Percentiles rank a stretch among this genome's conserved stretches.
Conservation (phyloP, 2,329 filamentous ascomycete species). For the Fusarium chlamydosporum region DNA sequence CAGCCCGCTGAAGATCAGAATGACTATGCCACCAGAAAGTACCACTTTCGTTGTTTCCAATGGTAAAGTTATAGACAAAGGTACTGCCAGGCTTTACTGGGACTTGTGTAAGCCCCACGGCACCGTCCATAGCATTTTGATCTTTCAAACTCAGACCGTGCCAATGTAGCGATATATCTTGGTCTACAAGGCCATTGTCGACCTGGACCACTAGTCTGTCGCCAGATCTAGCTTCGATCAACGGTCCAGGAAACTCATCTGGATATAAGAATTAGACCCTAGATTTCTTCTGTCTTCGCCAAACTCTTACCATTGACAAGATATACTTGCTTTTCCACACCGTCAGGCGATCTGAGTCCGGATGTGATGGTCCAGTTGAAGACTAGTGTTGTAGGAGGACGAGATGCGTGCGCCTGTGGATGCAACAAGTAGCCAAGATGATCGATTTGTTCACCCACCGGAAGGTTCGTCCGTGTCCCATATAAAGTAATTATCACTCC, state of each 20-base stretch:
- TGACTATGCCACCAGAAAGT: conserved; percentile 31
- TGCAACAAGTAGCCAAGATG: conserved; percentile 1
- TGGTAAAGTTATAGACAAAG: conserved; percentile 1
- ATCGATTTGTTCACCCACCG: rapidly evolving
- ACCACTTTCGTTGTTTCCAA: not conserved
- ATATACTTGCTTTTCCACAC: conserved; percentile 6
- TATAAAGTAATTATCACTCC: not conserved
- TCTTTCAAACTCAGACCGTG: not conserved
- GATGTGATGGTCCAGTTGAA: conserved; percentile 8
- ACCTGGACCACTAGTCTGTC: conserved; percentile 4
- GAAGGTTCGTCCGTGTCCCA: rapidly evolving
- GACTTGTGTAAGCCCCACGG: conserved; percentile 13
- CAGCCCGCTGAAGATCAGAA: conserved; percentile 1
- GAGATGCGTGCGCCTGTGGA: not conserved
- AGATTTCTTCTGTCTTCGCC: rapidly evolving
- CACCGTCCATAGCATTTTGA: conserved; percentile 15
- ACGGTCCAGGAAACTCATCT: conserved; percentile 6
- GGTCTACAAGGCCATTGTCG: not conserved
- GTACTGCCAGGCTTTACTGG: rapidly evolving
- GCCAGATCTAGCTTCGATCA: conserved; percentile 5
- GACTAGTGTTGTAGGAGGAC: not conserved
- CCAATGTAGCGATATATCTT: conserved; percentile 14
- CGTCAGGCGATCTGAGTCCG: conserved; percentile 7
- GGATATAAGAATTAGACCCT: rapidly evolving
- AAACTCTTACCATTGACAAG: conserved; percentile 6